These are phyloP conservation scores for Sugiyamaella smithiae DNA, from an alignment of 805 yeast species.

Conservation along the genomic window DNA sequence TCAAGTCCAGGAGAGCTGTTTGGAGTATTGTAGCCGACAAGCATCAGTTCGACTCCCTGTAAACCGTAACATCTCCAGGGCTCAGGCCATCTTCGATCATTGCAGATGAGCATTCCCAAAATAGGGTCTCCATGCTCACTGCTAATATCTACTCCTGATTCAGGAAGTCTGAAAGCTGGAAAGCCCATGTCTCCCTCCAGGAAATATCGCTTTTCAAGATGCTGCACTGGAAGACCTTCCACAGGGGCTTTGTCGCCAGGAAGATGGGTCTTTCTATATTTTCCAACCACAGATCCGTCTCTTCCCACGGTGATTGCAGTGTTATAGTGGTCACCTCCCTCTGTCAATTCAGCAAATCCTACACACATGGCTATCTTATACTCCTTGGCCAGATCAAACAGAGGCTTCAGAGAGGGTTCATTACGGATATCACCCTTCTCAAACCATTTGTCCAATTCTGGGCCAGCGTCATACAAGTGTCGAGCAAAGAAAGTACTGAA, in stretches of 20 bases:
- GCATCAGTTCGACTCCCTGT: slow-evolving; percentile 41
- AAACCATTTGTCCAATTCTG: slow-evolving; percentile 37
- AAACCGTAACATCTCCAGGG: slow-evolving; percentile 41
- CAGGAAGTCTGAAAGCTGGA: slow-evolving; percentile 36
- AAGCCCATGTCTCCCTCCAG: slow-evolving; percentile 40
- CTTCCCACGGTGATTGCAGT: slow-evolving; percentile 36
- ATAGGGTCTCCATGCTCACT: slow-evolving; percentile 15
- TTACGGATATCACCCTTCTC: slow-evolving; percentile 38
- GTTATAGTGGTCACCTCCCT: slow-evolving; percentile 38
- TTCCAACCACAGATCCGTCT: slow-evolving; percentile 32
- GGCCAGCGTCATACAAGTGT: slow-evolving; percentile 36
- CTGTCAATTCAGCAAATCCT: slow-evolving; percentile 41
- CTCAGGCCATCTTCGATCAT: slow-evolving; percentile 44
- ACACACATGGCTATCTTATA: slow-evolving; percentile 34
- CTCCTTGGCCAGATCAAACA: slow-evolving; percentile 35
- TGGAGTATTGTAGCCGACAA: slow-evolving; percentile 40
- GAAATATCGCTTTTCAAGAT: slow-evolving; percentile 40
- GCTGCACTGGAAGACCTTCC: slow-evolving; percentile 34
- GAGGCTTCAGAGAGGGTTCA: slow-evolving; percentile 30
- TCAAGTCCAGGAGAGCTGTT: slow-evolving; percentile 39
- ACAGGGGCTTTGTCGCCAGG: slow-evolving; percentile 40
- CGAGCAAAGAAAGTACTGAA: slow-evolving; percentile 40
- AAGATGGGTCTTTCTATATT: slow-evolving; percentile 40
- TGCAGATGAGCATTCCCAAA: slow-evolving; percentile 39
- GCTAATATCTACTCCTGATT: slow-evolving; percentile 39